Percentiles rank a stretch among this genome's conserved stretches.
These are phyloP conservation scores for Xerocomellus amylosporus DNA, from an alignment of 768 basidiomycete species.

Conservation along the genomic window DNA sequence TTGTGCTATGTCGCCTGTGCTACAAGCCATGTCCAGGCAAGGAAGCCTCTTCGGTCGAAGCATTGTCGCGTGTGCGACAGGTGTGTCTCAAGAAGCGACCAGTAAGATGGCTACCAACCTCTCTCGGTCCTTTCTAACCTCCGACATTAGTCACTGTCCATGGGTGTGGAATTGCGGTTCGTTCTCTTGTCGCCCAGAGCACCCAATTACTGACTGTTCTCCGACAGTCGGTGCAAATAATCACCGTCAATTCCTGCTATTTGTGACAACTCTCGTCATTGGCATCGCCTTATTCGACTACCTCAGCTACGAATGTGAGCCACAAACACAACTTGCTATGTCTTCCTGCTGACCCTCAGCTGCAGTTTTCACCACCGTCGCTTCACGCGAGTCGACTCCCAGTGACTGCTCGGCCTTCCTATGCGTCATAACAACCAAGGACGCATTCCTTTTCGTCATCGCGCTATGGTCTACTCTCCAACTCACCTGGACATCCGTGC, in stretches of 20 bases:
- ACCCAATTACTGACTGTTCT: constrained; percentile 6
- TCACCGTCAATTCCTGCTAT: constrained; percentile 94
- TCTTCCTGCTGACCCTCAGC: neutral
- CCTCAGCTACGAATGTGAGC: constrained; percentile 78
- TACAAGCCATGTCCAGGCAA: constrained; percentile 45
- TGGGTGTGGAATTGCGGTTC: constrained; percentile 99
- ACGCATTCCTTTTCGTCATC: constrained; percentile 83
- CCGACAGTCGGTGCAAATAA: constrained; percentile 81
- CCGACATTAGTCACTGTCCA: constrained; percentile 76
- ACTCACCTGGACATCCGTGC: constrained; percentile 89
- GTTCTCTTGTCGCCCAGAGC: constrained; percentile 27
- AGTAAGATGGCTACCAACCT: constrained; percentile 52
- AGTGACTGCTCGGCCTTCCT: constrained; percentile 37
- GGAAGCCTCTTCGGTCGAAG: constrained; percentile 90
- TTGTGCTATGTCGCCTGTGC: neutral
- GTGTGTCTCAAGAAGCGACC: constrained; percentile 88
- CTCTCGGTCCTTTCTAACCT: constrained; percentile 1
- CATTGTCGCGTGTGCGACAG: constrained; percentile 92
- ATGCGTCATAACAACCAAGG: constrained; percentile 68
- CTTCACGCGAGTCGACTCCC: constrained; percentile 7
- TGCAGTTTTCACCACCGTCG: constrained; percentile 54
- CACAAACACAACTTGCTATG: neutral
- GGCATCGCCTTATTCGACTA: constrained; percentile 83
- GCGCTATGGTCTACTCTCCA: constrained; percentile 87
- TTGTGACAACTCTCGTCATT: constrained; percentile 79